Evolutionary conservation across 345 rosid genomes (phyloP).

Genomic region (Physaria fendleri): DNA sequence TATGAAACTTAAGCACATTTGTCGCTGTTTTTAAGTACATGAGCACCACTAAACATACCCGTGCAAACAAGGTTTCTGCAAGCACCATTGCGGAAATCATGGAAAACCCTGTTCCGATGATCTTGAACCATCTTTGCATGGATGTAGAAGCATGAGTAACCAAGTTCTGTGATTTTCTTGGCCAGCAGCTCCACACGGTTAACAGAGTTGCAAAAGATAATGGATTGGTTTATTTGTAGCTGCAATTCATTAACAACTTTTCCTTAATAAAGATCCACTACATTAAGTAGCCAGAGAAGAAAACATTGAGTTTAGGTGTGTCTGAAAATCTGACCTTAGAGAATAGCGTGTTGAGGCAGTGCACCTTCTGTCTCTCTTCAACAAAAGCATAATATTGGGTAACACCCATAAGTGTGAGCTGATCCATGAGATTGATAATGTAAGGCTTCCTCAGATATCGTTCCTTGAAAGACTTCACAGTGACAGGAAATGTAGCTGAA

Average conservation of each 20-base stretch:
- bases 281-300: neutral
- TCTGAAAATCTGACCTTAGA: constrained; percentile 51
- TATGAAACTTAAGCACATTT: neutral
- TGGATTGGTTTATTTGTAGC: constrained; percentile 98
- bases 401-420: constrained; percentile 93
- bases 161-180: constrained; percentile 97
- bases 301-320: neutral
- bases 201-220: constrained; percentile 96
- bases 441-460: constrained; percentile 78
- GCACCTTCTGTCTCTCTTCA: constrained; percentile 99
- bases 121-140: constrained; percentile 99
- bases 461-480: constrained; percentile 94
- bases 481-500: constrained; percentile 96
- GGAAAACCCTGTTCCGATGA: constrained; percentile 97
- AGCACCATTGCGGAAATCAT: constrained; percentile 98
- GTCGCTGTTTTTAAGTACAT: neutral
- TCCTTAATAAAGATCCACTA: neutral
- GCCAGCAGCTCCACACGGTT: constrained; percentile 95
- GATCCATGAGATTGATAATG: constrained; percentile 96
- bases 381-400: constrained; percentile 97
- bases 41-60: constrained; percentile 40
- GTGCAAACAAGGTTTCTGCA: constrained; percentile 99
- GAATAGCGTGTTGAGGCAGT: constrained; percentile 96
- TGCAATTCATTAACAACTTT: constrained; percentile 26
- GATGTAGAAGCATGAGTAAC: constrained; percentile 94